phyloP scores from a whole-genome alignment of 805 yeast genomes.

The Kuraishia capsulata region DNA sequence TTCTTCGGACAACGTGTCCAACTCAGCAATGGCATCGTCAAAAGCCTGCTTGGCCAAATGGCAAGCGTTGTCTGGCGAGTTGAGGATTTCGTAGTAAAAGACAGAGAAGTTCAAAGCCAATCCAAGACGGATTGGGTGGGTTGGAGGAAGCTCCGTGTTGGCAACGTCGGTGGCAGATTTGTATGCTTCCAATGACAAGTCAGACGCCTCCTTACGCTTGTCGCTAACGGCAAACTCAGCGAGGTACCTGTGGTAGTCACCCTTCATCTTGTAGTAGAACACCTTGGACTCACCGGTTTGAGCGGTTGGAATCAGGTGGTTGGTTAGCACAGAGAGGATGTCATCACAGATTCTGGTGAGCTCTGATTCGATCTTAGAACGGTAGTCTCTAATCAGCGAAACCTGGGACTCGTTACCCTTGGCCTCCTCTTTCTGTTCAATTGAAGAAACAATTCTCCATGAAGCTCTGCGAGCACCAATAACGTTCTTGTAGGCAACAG shows the following conservation, averaged over 20 bases:
- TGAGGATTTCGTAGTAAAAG: slow-evolving; percentile 95
- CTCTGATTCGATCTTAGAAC: slow-evolving; percentile 89
- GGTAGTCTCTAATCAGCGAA: slow-evolving; percentile 82
- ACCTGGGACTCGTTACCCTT: slow-evolving; percentile 93
- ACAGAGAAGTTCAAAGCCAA: slow-evolving; percentile 97
- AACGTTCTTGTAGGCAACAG: slow-evolving; percentile 97
- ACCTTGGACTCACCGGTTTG: slow-evolving; percentile 97
- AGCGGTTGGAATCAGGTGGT: slow-evolving; percentile 89
- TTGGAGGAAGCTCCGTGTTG: slow-evolving; percentile 93
- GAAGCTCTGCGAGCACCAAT: slow-evolving; percentile 99
- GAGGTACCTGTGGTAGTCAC: slow-evolving; percentile 98
- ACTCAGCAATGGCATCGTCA: slow-evolving; percentile 98
- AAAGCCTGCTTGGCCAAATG: slow-evolving; percentile 98
- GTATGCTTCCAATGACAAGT: slow-evolving; percentile 88
- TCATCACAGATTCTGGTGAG: slow-evolving; percentile 91
- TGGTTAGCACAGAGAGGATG: slow-evolving; percentile 77
- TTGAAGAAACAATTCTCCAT: slow-evolving; percentile 97
- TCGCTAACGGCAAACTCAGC: slow-evolving; percentile 94
- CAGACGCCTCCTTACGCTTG: slow-evolving; percentile 88
- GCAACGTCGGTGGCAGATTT: slow-evolving; percentile 96
- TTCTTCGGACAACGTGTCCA: slow-evolving; percentile 95
- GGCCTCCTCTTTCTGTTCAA: slow-evolving; percentile 96
- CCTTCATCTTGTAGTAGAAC: slow-evolving; percentile 98
- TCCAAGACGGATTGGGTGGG: slow-evolving; percentile 97
- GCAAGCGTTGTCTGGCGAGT: slow-evolving; percentile 98